Evolutionary conservation across 2,329 filamentous ascomycete genomes (phyloP), one percentile per base, ranked within the genome.

Genomic region (Didymella exigua): DNA sequence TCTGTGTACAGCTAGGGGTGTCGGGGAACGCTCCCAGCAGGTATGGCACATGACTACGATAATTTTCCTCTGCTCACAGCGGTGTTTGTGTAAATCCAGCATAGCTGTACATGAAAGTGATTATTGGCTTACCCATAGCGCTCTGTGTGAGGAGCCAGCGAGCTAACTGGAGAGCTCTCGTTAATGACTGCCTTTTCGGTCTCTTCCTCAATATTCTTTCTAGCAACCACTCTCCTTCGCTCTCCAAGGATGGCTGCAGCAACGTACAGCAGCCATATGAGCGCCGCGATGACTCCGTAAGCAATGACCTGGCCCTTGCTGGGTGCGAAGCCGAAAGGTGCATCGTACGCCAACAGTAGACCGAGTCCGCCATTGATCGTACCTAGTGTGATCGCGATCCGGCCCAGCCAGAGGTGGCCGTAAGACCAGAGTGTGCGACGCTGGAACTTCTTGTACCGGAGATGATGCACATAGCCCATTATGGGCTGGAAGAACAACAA

Each of bases 361-460:
- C 83, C 83, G 0, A 85, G 70, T 0, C 82, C 83, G 14, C 81
- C 83, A 62, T 84, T 85, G 60, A 85, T 75, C 49, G 84, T 80
- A 0, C 80, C 82, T 2, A 84, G 66, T 0, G 78, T 72, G 26
- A 85, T 79, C 24, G 79, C 72, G 21, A 76, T 65, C 1, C 83
- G 74, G 9, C 83, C 83, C 18, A 83, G 70, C 83, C 83, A 85
- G 24, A 84, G 72, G 65, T 86, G 83, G 2, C 72, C 75, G 56
- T 80, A 76, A 0, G 79, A 80, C 67, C 77, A 79, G 10, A 76
- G 50, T 1, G 77, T 79, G 33, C 79, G 77, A 3, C 73, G 68
- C 6, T 73, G 74, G 5, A 76, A 75, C 56, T 77, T 79, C 49
- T 78, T 78, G 68, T 77, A 85, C 55, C 78, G 67, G 8, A 73